Evolutionary conservation across 306 rosid genomes (phyloP).

Genomic region (Carpinus fangiana): DNA sequence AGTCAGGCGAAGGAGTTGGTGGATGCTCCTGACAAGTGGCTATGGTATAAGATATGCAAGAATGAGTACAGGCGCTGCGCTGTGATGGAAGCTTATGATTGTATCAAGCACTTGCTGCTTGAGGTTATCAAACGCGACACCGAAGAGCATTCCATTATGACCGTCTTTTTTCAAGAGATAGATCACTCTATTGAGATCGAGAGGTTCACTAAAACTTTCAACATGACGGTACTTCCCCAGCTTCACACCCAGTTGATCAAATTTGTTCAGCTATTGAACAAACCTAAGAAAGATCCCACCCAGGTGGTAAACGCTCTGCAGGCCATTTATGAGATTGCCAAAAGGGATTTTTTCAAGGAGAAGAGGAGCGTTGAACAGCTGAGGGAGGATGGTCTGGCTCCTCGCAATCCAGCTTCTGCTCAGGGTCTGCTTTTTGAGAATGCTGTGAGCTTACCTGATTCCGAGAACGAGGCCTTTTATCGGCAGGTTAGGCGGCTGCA

Average conservation of each 20-base stretch:
- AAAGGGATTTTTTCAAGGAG: slow-evolving; percentile 78
- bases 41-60: slow-evolving; percentile 81
- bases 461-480: slow-evolving; percentile 65
- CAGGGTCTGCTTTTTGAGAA: slow-evolving; percentile 70
- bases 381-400: slow-evolving; percentile 80
- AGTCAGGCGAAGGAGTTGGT: slow-evolving; percentile 90
- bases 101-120: slow-evolving; percentile 69
- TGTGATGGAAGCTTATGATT: slow-evolving; percentile 84
- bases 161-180: slow-evolving; percentile 78
- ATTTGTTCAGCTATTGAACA: slow-evolving; percentile 68
- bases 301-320: slow-evolving; percentile 80
- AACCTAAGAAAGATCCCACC: slow-evolving; percentile 55
- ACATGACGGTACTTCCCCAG: slow-evolving; percentile 73
- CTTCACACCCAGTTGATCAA: slow-evolving; percentile 75
- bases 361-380: slow-evolving; percentile 62
- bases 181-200: slow-evolving; percentile 80
- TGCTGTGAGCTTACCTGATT: slow-evolving; percentile 66
- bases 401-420: slow-evolving; percentile 50
- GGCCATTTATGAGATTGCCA: slow-evolving; percentile 87
- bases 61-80: slow-evolving; percentile 90
- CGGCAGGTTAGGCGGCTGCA: slow-evolving; percentile 83
- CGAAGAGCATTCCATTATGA: slow-evolving; percentile 88
- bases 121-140: slow-evolving; percentile 57
- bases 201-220: slow-evolving; percentile 75
- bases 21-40: slow-evolving; percentile 78